These are phyloP conservation scores for Elsinoe fawcettii DNA, from an alignment of 2,329 filamentous ascomycete genomes.

Conservation along the genomic window DNA sequence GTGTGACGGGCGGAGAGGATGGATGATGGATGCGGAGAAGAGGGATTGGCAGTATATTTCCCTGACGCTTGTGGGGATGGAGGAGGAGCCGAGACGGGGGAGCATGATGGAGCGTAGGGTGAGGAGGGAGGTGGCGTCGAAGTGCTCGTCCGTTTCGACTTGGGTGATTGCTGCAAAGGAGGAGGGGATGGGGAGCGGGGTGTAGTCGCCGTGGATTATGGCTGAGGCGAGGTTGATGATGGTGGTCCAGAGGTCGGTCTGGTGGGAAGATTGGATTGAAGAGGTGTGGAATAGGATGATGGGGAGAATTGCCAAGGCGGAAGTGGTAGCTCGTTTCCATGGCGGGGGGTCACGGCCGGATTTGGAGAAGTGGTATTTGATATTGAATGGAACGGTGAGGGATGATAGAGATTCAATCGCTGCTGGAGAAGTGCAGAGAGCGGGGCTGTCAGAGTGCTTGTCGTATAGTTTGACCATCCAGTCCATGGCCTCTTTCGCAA, in stretches of 20 bases:
- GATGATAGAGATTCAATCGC: slow-evolving; percentile 58
- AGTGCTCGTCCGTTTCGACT: slow-evolving; percentile 63
- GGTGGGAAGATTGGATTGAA: background rate
- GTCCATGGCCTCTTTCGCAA: slow-evolving; percentile 74
- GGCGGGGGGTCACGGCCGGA: slow-evolving; percentile 62
- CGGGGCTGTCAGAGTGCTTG: slow-evolving; percentile 52
- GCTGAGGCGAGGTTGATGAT: slow-evolving; percentile 59
- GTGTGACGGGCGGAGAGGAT: slow-evolving; percentile 48
- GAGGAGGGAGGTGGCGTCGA: slow-evolving; percentile 70
- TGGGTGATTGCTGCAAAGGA: slow-evolving; percentile 21
- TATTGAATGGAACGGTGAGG: slow-evolving; percentile 59
- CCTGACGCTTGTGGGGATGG: slow-evolving; percentile 60
- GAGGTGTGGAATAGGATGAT: slow-evolving; percentile 28
- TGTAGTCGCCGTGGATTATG: slow-evolving; percentile 60
- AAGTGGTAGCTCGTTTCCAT: slow-evolving; percentile 73
- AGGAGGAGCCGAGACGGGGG: slow-evolving; percentile 58
- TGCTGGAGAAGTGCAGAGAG: slow-evolving; percentile 63
- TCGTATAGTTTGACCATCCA: slow-evolving; percentile 57
- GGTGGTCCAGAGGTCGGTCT: slow-evolving; percentile 27
- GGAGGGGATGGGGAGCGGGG: slow-evolving; percentile 28
- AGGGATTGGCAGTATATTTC: slow-evolving; percentile 65
- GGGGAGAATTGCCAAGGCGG: slow-evolving; percentile 54
- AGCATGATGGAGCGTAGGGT: slow-evolving; percentile 65
- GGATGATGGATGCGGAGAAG: slow-evolving; percentile 75
- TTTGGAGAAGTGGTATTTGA: slow-evolving; percentile 73